Conservation (phyloP, 805 yeast genomes). For the Candida stauntonica region DNA sequence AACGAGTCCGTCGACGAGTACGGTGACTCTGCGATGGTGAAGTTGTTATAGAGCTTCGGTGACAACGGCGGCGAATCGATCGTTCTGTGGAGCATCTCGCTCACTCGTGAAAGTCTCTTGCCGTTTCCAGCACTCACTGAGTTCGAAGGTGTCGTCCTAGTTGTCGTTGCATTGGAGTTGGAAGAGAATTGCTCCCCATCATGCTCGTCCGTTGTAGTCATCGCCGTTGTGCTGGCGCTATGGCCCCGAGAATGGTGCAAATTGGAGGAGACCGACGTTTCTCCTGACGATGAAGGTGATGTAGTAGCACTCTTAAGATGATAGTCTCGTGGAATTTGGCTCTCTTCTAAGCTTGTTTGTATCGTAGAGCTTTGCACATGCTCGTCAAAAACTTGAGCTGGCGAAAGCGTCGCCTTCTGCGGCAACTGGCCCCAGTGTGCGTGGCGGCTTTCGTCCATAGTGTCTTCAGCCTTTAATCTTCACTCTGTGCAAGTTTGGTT, state of each 20-base stretch:
- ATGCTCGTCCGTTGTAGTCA: too few species aligned
- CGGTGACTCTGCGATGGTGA: conserved; percentile 16
- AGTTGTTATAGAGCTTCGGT: conserved; percentile 9
- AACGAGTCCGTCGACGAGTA: conserved; percentile 35
- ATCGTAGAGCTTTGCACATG: neutral
- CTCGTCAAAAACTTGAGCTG: conserved; percentile 17
- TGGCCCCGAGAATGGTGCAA: too few species aligned
- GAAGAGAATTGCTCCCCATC: too few species aligned
- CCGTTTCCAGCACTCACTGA: conserved; percentile 3
- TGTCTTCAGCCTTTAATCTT: too few species aligned
- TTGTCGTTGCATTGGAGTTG: neutral
- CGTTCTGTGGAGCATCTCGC: conserved; percentile 17
- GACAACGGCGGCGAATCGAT: conserved; percentile 19
- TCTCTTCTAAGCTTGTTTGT: too few species aligned
- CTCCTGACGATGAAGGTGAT: conserved; percentile 4
- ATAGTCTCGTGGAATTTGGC: too few species aligned
- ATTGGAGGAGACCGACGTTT: neutral
- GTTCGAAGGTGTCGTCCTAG: neutral
- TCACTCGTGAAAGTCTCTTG: conserved; percentile 17
- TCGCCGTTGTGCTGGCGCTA: too few species aligned
- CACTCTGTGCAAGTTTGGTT: too few species aligned
- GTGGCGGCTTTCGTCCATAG: neutral
- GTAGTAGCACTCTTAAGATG: too few species aligned
- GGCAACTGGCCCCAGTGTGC: conserved; percentile 1
- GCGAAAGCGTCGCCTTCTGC: conserved; percentile 18